Percentiles rank a stretch among this genome's conserved stretches.
These are phyloP conservation scores for Colletotrichum liriopes DNA, from an alignment of 2,329 filamentous ascomycete species.

Conservation along the genomic window DNA sequence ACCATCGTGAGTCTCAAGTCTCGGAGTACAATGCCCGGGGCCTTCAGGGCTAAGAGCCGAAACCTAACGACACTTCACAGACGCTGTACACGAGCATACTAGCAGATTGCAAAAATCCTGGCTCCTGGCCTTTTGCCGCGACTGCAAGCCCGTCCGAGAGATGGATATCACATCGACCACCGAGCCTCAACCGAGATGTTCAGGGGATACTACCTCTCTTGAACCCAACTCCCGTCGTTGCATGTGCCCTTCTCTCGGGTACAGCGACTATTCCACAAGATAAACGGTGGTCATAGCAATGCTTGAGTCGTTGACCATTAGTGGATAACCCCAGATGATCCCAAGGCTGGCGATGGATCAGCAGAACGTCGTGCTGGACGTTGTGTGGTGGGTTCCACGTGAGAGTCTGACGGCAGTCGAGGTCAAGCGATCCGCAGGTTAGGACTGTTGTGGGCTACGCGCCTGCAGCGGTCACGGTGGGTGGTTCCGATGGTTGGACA, in stretches of 20 bases:
- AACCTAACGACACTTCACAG: slow-evolving; percentile 12
- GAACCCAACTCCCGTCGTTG: slow-evolving; percentile 2
- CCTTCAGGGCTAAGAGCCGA: not conserved
- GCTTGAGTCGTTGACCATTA: slow-evolving; percentile 24
- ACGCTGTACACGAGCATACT: not conserved
- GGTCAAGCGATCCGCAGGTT: slow-evolving; percentile 17
- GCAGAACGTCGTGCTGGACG: slow-evolving; percentile 9
- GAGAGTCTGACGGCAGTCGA: slow-evolving; percentile 11
- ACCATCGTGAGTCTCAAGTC: slow-evolving; percentile 23
- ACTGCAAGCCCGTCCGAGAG: not conserved
- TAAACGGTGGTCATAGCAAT: slow-evolving; percentile 43
- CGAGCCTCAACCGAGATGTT: slow-evolving; percentile 21
- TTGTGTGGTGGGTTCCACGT: slow-evolving; percentile 23
- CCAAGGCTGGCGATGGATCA: slow-evolving; percentile 38
- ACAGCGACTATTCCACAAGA: slow-evolving; percentile 35
- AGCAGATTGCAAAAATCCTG: not conserved
- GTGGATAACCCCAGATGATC: slow-evolving; percentile 39
- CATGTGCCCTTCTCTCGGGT: slow-evolving; percentile 15
- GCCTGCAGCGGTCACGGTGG: slow-evolving; percentile 20
- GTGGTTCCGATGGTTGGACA: slow-evolving; percentile 9
- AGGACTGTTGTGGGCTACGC: slow-evolving; percentile 22
- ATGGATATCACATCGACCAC: slow-evolving; percentile 5
- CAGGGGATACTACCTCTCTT: slow-evolving; percentile 33
- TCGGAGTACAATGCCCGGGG: not conserved
- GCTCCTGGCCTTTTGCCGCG: not conserved